These are phyloP conservation scores for Leucogyrophana mollusca DNA, from an alignment of 768 basidiomycete genomes.

Conservation along the genomic window DNA sequence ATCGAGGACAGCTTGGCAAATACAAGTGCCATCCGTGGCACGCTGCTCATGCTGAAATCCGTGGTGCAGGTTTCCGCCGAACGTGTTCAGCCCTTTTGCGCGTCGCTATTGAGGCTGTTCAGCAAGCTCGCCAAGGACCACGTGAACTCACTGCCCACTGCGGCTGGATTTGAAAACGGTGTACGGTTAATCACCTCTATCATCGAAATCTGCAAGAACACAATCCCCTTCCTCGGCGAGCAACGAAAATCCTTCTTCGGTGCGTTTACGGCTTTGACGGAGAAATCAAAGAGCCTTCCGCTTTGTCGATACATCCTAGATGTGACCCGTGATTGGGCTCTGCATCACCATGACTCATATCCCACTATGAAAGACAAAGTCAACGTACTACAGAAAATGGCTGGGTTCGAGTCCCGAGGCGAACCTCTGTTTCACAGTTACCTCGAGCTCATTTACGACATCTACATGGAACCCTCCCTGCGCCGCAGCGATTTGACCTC, in stretches of 20 bases:
- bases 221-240: constrained; percentile 82
- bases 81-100: constrained; percentile 77
- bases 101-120: constrained; percentile 77
- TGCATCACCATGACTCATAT: constrained; percentile 79
- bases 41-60: constrained; percentile 83
- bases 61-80: constrained; percentile 80
- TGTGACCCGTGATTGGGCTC: constrained; percentile 86
- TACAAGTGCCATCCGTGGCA: constrained; percentile 69
- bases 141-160: constrained; percentile 50
- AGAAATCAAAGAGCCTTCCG: constrained; percentile 79
- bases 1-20: constrained; percentile 81
- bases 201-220: constrained; percentile 81
- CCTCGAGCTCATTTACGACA: constrained; percentile 87
- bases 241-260: constrained; percentile 80
- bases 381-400: constrained; percentile 85
- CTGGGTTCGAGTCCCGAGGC: constrained; percentile 72
- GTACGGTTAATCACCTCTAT: constrained; percentile 71
- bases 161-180: constrained; percentile 53
- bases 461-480: constrained; percentile 84
- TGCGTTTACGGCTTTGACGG: constrained; percentile 76
- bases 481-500: constrained; percentile 93
- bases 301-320: constrained; percentile 87
- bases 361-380: constrained; percentile 97
- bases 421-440: constrained; percentile 82
- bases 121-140: constrained; percentile 89